A percentile compares a stretch with the other conserved stretches of the same genome.
Conservation (phyloP, 1,284 basidiomycete genomes). For the Inonotus obliquus region DNA sequence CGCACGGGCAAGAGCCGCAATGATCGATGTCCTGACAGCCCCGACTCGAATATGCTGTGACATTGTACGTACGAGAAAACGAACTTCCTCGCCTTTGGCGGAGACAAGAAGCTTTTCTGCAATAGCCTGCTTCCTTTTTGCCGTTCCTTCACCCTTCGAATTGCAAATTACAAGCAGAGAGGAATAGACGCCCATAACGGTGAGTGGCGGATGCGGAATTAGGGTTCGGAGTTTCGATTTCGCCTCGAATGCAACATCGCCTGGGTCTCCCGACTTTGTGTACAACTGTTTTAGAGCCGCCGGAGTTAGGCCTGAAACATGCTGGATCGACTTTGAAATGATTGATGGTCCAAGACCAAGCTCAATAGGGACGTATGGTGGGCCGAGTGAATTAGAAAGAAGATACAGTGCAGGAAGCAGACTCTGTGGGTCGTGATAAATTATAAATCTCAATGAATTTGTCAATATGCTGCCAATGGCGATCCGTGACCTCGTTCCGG, state of each 20-base stretch:
- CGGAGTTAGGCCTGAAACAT: slow-evolving; percentile 74
- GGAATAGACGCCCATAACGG: slow-evolving; percentile 60
- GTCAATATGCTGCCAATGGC: slow-evolving; percentile 77
- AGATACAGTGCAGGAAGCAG: slow-evolving; percentile 85
- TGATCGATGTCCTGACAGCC: slow-evolving; percentile 80
- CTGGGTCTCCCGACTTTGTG: slow-evolving; percentile 65
- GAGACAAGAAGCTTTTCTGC: slow-evolving; percentile 82
- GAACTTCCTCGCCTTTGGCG: slow-evolving; percentile 81
- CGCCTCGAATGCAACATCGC: slow-evolving; percentile 83
- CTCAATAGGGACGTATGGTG: slow-evolving; percentile 71
- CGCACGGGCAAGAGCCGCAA: slow-evolving; percentile 80
- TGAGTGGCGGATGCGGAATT: slow-evolving; percentile 66
- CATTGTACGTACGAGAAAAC: slow-evolving; percentile 81
- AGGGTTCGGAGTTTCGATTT: slow-evolving; percentile 77
- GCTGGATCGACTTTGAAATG: slow-evolving; percentile 76
- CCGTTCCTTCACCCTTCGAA: slow-evolving; percentile 71
- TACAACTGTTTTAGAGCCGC: slow-evolving; percentile 65
- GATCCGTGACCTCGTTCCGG: slow-evolving; percentile 78
- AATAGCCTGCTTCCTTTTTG: slow-evolving; percentile 71
- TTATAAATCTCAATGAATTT: slow-evolving; percentile 72
- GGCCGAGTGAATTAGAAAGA: slow-evolving; percentile 81
- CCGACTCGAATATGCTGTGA: slow-evolving; percentile 83
- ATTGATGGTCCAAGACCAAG: slow-evolving; percentile 75
- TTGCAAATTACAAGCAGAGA: slow-evolving; percentile 60
- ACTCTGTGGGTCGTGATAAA: slow-evolving; percentile 63